phyloP scores from a whole-genome alignment of 2,329 filamentous ascomycete genomes.

The Pseudohalonectria lignicola region DNA sequence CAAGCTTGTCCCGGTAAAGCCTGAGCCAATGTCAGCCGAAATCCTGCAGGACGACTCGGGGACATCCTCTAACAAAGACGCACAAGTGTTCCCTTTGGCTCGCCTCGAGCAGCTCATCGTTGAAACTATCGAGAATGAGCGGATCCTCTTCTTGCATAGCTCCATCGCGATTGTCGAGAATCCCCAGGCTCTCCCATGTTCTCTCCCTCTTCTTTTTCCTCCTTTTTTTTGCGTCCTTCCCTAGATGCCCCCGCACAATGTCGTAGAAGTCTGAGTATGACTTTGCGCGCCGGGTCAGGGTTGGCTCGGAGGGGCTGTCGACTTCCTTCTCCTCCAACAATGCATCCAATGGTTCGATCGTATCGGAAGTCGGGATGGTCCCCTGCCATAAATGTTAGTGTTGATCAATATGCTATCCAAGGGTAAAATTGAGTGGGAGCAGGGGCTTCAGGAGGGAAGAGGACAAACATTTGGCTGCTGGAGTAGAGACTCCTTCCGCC shows the following conservation, averaged over 20 bases:
- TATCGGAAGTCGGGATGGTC: constrained; percentile 36
- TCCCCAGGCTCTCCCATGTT: constrained; percentile 40
- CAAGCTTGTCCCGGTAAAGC: constrained; percentile 70
- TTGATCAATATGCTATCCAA: too few species aligned
- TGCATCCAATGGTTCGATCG: constrained; percentile 44
- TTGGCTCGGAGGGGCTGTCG: constrained; percentile 53
- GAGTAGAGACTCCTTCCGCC: constrained; percentile 58
- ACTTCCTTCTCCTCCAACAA: constrained; percentile 46
- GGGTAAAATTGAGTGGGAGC: too few species aligned
- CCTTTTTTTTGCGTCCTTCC: constrained; percentile 35
- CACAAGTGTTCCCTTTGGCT: constrained; percentile 81
- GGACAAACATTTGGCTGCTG: constrained; percentile 57
- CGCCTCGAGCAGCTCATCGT: constrained; percentile 62
- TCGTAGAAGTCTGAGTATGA: constrained; percentile 73
- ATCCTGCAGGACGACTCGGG: too few species aligned
- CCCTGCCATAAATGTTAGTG: too few species aligned
- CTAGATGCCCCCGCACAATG: constrained; percentile 44
- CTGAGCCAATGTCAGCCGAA: constrained; percentile 28
- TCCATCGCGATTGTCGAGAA: too few species aligned
- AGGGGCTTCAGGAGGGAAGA: too few species aligned
- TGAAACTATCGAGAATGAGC: too few species aligned
- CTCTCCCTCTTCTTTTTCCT: constrained; percentile 26
- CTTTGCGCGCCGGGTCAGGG: constrained; percentile 53
- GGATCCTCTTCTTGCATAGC: too few species aligned
- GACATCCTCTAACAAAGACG: constrained; percentile 15